Conservation (phyloP, 2,329 filamentous ascomycete species). For the Helicocarpus griseus region DNA sequence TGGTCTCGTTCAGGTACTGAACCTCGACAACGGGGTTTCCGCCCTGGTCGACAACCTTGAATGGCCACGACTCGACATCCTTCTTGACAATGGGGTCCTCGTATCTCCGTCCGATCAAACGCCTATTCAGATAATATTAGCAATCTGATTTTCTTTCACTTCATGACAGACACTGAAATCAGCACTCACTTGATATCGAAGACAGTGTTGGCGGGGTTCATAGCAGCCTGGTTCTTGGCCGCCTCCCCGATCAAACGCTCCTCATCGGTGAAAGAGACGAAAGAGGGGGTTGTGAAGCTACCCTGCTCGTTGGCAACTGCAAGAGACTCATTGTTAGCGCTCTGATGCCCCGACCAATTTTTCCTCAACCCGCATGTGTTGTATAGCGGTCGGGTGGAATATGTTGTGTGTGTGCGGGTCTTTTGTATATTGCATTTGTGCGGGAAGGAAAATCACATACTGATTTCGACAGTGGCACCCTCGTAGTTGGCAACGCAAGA, state of each 20-base stretch:
- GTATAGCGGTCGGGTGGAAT: not conserved
- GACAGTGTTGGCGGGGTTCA: slow-evolving; percentile 97
- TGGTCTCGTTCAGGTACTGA: slow-evolving; percentile 87
- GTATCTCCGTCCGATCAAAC: slow-evolving; percentile 91
- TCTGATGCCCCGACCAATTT: slow-evolving; percentile 5
- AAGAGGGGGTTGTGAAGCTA: slow-evolving; percentile 96
- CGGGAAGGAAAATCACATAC: slow-evolving; percentile 39
- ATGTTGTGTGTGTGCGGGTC: slow-evolving; percentile 3
- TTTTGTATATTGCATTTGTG: not conserved
- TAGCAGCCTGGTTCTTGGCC: slow-evolving; percentile 99
- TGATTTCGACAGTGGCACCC: slow-evolving; percentile 99
- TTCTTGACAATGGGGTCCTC: slow-evolving; percentile 97
- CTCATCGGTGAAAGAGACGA: slow-evolving; percentile 97
- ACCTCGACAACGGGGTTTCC: slow-evolving; percentile 90
- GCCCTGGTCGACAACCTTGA: slow-evolving; percentile 89
- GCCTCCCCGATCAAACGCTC: slow-evolving; percentile 99
- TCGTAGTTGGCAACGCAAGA: slow-evolving; percentile 99
- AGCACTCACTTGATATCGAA: slow-evolving; percentile 97
- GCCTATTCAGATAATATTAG: slow-evolving; percentile 45
- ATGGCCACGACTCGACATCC: slow-evolving; percentile 97
- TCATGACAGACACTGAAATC: not conserved
- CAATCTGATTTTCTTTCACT: not conserved
- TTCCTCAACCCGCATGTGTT: not conserved
- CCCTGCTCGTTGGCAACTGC: slow-evolving; percentile 97
- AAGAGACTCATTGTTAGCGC: slow-evolving; percentile 3